Evolutionary conservation across 1,284 basidiomycete genomes (phyloP), one percentile per base, ranked within the genome.

Genomic region (Microbotryum intermedium): DNA sequence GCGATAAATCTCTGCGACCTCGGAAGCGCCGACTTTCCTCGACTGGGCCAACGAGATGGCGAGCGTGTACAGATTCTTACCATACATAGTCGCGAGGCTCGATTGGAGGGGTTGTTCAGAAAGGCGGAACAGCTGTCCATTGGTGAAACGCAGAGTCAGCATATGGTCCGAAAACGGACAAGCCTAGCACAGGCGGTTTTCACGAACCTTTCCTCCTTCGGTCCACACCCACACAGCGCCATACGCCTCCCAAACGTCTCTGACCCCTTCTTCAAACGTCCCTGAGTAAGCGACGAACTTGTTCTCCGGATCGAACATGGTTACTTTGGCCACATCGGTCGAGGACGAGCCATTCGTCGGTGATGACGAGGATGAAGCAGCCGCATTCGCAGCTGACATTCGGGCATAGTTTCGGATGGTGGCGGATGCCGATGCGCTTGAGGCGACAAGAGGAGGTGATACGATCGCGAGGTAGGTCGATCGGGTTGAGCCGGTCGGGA

Each of bases 251-350:
- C 93, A 81, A 0, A 94, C 79, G 34, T 87, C 84, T 53, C 86
- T 78, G 9, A 94, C 84, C 13, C 90, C 89, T 9, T 85, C 82
- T 39, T 82, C 81, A 71, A 91, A 89, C 4, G 86, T 81, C 8
- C 84, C 85, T 0, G 84, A 84, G 50, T 59, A 61, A 4, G 87
- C 87, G 7, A 97, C 82, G 53, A 94, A 82, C 77, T 93, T 93
- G 76, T 94, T 95, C 73, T 92, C 88, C 28, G 88, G 82, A 72
- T 98, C 93, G 67, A 98, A 88, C 1, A 98, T 81, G 0, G 87
- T 87, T 46, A 98, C 82, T 69, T 88, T 91, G 20, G 87, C 86
- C 28, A 90, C 83, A 58, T 94, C 88, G 0, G 79, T 76, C 20
- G 78, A 39, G 34, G 13, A 16, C 34, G 34, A 39, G 10, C 71